Evolutionary conservation across 441 rosid genomes (phyloP).

Genomic region (Flueggea neowawraea): DNA sequence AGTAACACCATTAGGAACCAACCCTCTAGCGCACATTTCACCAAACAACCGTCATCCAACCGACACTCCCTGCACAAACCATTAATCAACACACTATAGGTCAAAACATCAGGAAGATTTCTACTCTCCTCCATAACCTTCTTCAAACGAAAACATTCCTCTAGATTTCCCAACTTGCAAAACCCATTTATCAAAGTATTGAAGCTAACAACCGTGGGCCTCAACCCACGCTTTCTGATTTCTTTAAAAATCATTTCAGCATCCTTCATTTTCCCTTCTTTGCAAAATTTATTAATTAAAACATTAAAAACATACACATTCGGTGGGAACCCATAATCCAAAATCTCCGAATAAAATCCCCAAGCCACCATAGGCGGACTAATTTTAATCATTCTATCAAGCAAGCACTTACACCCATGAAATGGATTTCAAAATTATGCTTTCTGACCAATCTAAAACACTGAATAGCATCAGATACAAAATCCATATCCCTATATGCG

Average conservation of each 20-base stretch:
- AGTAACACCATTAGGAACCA: constrained; percentile 55
- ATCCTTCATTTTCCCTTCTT: constrained; percentile 40
- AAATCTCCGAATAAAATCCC: constrained; percentile 59
- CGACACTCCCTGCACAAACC: constrained; percentile 50
- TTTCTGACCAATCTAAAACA: constrained; percentile 61
- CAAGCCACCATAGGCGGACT: constrained; percentile 34
- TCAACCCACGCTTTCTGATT: constrained; percentile 39
- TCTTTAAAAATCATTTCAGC: constrained; percentile 64
- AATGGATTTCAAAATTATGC: constrained; percentile 40
- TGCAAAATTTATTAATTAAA: constrained; percentile 54
- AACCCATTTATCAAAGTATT: constrained; percentile 75
- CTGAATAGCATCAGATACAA: constrained; percentile 62
- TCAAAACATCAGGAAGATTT: constrained; percentile 53
- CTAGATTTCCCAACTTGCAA: constrained; percentile 53
- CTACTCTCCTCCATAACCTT: constrained; percentile 49
- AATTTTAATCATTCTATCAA: constrained; percentile 47
- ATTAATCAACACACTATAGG: constrained; percentile 61
- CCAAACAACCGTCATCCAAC: constrained; percentile 46
- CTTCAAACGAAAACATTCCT: constrained; percentile 55
- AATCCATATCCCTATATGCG: constrained; percentile 42
- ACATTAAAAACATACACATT: constrained; percentile 50
- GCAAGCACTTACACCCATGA: constrained; percentile 53
- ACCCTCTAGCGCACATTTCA: constrained; percentile 51
- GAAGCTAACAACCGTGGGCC: constrained; percentile 57
- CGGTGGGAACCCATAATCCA: constrained; percentile 54